A percentile compares a stretch with the other conserved stretches of the same genome.
These are phyloP conservation scores for Symbiodinium natans DNA, from an alignment of 73 alveolate genomes.

Conservation along the genomic window DNA sequence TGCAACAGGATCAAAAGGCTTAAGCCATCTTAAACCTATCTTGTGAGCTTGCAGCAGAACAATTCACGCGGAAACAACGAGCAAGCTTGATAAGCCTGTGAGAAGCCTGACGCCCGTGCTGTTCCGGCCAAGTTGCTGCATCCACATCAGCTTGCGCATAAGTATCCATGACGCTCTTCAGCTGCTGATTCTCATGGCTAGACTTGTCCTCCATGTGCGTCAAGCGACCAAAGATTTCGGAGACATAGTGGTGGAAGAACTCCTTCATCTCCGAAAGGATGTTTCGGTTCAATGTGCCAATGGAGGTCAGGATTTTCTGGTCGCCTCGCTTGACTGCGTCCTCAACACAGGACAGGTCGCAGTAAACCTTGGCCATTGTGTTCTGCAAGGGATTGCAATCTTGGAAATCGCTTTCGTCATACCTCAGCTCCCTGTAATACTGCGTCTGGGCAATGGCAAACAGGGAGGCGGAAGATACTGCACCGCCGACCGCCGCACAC, in stretches of 20 bases:
- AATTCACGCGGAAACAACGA: no score
- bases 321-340: slow-evolving; percentile 33
- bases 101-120: no score
- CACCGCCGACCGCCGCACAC: neutral
- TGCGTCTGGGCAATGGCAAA: neutral
- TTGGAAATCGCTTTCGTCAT: neutral
- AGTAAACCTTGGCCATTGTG: slow-evolving; percentile 33
- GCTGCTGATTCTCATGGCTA: slow-evolving; percentile 19
- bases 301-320: slow-evolving; percentile 18
- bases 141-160: neutral
- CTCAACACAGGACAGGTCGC: slow-evolving; percentile 23
- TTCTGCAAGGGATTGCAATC: slow-evolving; percentile 25
- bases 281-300: slow-evolving; percentile 9
- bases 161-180: neutral
- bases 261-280: slow-evolving; percentile 21
- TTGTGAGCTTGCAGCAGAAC: no score
- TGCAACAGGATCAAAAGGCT: no score
- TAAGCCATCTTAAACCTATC: no score
- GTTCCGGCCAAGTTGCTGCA: neutral
- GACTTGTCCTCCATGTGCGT: slow-evolving; percentile 19
- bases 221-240: neutral
- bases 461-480: neutral
- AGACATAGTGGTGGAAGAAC: slow-evolving; percentile 20
- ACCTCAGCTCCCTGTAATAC: neutral
- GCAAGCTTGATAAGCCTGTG: no score